Conservation (phyloP, 306 rosid genomes). For the Vigna hirtella region DNA sequence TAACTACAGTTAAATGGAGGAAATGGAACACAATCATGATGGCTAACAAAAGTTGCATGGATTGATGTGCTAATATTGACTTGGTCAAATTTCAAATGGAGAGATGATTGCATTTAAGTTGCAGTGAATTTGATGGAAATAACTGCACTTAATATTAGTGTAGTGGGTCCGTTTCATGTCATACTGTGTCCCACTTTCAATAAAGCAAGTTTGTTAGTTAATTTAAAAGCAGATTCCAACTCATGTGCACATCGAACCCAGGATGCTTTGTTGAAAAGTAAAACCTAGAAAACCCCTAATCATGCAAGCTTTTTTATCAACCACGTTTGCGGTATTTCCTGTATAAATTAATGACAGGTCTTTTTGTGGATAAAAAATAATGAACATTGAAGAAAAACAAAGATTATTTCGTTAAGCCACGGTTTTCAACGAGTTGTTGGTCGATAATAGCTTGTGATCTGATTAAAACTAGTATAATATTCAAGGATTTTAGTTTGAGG, state of each 20-base stretch:
- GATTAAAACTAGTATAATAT: neutral
- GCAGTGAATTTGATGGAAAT: constrained; percentile 9
- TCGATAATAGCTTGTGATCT: neutral
- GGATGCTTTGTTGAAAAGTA: constrained; percentile 34
- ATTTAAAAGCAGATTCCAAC: constrained; percentile 40
- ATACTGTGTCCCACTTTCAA: constrained; percentile 26
- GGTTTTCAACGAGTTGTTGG: constrained; percentile 11
- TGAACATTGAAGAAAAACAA: constrained; percentile 17
- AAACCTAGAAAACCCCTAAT: constrained; percentile 34
- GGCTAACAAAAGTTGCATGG: neutral
- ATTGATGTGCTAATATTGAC: neutral
- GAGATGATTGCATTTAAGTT: constrained; percentile 2
- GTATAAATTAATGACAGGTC: constrained; percentile 25
- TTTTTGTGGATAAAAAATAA: neutral
- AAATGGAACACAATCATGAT: constrained; percentile 18
- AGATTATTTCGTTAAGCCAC: neutral
- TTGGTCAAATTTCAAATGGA: neutral
- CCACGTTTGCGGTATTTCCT: constrained; percentile 18
- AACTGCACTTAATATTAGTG: constrained; percentile 13
- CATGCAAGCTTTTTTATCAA: constrained; percentile 41
- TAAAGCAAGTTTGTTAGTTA: constrained; percentile 12
- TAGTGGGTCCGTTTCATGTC: constrained; percentile 24
- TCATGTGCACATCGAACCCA: constrained; percentile 9
- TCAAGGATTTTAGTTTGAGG: neutral
- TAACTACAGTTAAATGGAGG: constrained; percentile 1